Percentiles rank a stretch among this genome's conserved stretches.
Evolutionary conservation across 2,329 filamentous ascomycete species (phyloP).

Genomic region (Trichoderma sp.): DNA sequence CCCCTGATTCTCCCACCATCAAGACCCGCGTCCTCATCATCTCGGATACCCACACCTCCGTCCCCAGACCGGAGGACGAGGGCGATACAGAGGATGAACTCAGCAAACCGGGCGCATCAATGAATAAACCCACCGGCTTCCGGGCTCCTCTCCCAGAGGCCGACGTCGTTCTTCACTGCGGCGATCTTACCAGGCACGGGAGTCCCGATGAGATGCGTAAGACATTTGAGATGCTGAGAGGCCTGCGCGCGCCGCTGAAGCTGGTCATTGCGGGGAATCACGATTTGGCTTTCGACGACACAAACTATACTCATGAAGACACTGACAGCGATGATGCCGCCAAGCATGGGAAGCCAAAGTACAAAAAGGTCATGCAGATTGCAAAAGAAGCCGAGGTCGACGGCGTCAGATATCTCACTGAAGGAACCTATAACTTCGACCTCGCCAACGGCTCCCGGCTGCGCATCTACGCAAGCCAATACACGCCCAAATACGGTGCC

Average conservation of each 20-base stretch:
- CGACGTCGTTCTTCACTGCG: constrained; percentile 58
- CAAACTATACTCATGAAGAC: constrained; percentile 29
- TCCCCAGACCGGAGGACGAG: constrained; percentile 31
- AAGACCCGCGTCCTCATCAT: constrained; percentile 47
- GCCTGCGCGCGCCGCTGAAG: constrained; percentile 54
- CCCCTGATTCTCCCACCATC: constrained; percentile 31
- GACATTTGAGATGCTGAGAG: constrained; percentile 48
- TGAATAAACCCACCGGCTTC: constrained; percentile 37
- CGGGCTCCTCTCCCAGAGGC: constrained; percentile 40
- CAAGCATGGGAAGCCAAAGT: background rate
- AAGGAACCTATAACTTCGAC: constrained; percentile 53
- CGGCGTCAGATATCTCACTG: constrained; percentile 52
- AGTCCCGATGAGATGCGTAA: constrained; percentile 46
- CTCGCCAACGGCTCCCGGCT: constrained; percentile 55
- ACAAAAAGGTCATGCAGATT: constrained; percentile 45
- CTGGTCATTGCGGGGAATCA: constrained; percentile 61
- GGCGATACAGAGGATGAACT: constrained; percentile 36
- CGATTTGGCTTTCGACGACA: constrained; percentile 50
- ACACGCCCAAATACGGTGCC: constrained; percentile 50
- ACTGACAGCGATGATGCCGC: constrained; percentile 3
- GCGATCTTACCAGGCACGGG: constrained; percentile 53
- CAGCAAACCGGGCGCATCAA: constrained; percentile 26
- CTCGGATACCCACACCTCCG: constrained; percentile 45
- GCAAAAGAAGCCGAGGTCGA: constrained; percentile 43
- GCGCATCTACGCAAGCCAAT: constrained; percentile 57